phyloP scores from a whole-genome alignment of 75 land plant genomes.

The Selaginella moellendorffii region DNA sequence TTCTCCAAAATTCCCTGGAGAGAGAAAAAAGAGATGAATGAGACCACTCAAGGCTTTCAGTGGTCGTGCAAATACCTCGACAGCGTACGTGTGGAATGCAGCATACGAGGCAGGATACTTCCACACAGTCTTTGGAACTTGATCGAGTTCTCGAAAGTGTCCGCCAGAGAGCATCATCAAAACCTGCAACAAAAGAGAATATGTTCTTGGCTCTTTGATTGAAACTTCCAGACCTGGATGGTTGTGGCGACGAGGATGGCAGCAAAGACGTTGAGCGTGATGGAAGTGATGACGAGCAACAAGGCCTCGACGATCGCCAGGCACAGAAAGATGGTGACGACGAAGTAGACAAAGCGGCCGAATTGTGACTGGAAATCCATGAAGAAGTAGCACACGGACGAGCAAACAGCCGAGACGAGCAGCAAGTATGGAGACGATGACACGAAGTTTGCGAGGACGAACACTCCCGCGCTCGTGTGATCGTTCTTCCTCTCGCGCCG shows the following conservation, averaged over 20 bases:
- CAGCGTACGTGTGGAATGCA: slow-evolving; percentile 75
- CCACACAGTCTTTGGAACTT: slow-evolving; percentile 53
- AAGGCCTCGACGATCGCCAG: slow-evolving; percentile 58
- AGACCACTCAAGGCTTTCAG: not conserved
- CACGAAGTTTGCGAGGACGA: slow-evolving; percentile 47
- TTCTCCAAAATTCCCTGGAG: not conserved
- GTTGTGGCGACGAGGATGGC: slow-evolving; percentile 31
- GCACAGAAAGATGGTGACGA: slow-evolving; percentile 56
- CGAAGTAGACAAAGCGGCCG: slow-evolving; percentile 66
- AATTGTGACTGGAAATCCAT: slow-evolving; percentile 45
- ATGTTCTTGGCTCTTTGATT: not conserved
- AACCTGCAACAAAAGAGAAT: slow-evolving; percentile 23
- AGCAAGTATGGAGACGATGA: slow-evolving; percentile 65
- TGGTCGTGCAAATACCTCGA: slow-evolving; percentile 32
- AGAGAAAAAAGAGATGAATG: too few relatives aligned
- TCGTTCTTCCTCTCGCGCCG: slow-evolving; percentile 38
- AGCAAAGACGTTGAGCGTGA: slow-evolving; percentile 33
- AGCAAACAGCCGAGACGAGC: slow-evolving; percentile 50
- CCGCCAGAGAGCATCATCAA: slow-evolving; percentile 70
- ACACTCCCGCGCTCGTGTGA: slow-evolving; percentile 46
- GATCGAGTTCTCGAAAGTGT: slow-evolving; percentile 43
- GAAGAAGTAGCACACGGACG: slow-evolving; percentile 53
- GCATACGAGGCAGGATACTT: slow-evolving; percentile 62
- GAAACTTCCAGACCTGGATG: slow-evolving; percentile 26
- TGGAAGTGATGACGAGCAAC: slow-evolving; percentile 33